Evolutionary conservation across 495 filamentous ascomycete genomes (phyloP), one percentile per base, ranked within the genome.

Genomic region (Neurospora tetrasperma): DNA sequence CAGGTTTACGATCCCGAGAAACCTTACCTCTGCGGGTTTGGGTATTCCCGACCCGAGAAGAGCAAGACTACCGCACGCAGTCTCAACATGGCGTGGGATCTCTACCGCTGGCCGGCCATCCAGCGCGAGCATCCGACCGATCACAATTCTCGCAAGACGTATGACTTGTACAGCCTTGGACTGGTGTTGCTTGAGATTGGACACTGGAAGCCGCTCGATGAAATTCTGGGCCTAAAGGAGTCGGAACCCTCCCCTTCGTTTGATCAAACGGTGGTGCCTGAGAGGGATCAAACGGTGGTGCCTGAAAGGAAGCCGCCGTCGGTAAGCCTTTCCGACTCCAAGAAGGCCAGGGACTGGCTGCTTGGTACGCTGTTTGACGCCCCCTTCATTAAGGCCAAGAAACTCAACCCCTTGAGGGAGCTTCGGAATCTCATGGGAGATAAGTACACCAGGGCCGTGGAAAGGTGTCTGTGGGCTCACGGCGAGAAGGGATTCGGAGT

Each of bases 101-200:
- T 81, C 12, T 81, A 81, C 72, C 74, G 77, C 73, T 83, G 77
- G 80, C 77, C 75, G 0, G 68, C 42, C 0, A 78, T 81, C 18
- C 79, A 81, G 69, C 73, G 78, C 3, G 39, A 80, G 66, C 54
- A 46, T 11, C 78, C 77, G 0, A 79, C 74, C 0, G 77, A 81
- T 20, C 70, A 76, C 4, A 80, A 79, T 71, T 81, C 78, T n/a
- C 78, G 79, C 31, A 87, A 87, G 76, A 80, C 79, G 31, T 86
- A 85, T 73, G 86, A 88, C 71, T 74, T 88, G 59, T 88, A 88
- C 72, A 82, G 79, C 35, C 76, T 88, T 0, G 86, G 86, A 0
- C 72, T 88, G 27, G 71, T 88, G 12, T 72, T 88, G 68, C 72
- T 88, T 14, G 85, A 88, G 74, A 82, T 88, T 73, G 85, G 84